Evolutionary conservation across 75 land plant species (phyloP).

Genomic region (Selaginella moellendorffii): DNA sequence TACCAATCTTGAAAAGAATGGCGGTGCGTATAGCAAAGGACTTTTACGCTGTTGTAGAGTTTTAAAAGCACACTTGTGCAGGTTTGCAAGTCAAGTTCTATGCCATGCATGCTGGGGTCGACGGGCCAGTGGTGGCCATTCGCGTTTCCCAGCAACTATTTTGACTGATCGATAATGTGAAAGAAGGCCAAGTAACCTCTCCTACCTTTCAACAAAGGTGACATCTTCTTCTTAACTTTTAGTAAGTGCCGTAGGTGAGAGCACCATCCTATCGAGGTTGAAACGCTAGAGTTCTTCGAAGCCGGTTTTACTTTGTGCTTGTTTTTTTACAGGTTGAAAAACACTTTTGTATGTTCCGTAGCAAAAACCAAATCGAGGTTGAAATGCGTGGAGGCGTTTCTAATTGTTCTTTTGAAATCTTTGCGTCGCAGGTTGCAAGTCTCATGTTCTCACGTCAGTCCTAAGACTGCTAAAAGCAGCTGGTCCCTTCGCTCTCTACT

Average conservation of each 20-base stretch:
- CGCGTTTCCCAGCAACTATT: conserved; percentile 78
- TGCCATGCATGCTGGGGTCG: conserved; percentile 37
- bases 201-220: background rate
- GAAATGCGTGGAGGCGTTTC: too few relatives aligned
- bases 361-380: too few relatives aligned
- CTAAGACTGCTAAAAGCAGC: too few relatives aligned
- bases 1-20: conserved; percentile 68
- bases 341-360: too few relatives aligned
- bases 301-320: too few relatives aligned
- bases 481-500: too few relatives aligned
- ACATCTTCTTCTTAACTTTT: background rate
- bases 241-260: background rate
- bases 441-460: too few relatives aligned
- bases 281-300: too few relatives aligned
- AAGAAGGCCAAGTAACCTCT: background rate
- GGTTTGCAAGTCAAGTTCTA: conserved; percentile 59
- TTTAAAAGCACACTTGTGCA: conserved; percentile 18
- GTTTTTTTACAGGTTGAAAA: too few relatives aligned
- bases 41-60: background rate
- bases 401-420: too few relatives aligned
- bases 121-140: conserved; percentile 55
- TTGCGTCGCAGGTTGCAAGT: too few relatives aligned
- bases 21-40: conserved; percentile 28
- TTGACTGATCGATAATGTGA: background rate
- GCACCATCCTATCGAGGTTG: too few relatives aligned